A percentile compares a stretch with the other conserved stretches of the same genome.
phyloP scores from a whole-genome alignment of 345 rosid species.

The Populus ilicifolia region DNA sequence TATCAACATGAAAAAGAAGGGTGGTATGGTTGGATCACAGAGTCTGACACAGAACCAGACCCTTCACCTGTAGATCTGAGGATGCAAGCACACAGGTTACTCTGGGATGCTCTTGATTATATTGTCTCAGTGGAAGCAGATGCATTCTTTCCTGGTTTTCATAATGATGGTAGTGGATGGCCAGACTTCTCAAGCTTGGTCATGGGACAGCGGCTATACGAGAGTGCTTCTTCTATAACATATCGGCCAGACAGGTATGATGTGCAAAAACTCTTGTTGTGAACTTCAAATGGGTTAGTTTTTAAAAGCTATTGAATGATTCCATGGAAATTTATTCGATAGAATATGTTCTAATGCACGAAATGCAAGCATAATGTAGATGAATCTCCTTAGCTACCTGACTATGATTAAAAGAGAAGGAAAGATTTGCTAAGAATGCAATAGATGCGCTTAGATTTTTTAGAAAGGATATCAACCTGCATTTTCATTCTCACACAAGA shows the following conservation, averaged over 20 bases:
- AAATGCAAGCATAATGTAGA: not conserved
- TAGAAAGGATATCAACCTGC: not conserved
- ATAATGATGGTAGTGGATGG: slow-evolving; percentile 80
- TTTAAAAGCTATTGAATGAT: not conserved
- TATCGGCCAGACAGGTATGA: slow-evolving; percentile 85
- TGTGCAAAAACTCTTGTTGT: not conserved
- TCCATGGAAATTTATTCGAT: not conserved
- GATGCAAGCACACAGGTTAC: slow-evolving; percentile 78
- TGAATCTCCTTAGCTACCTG: not conserved
- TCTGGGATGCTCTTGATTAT: slow-evolving; percentile 98
- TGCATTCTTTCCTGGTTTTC: slow-evolving; percentile 84
- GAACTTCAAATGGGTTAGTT: not conserved
- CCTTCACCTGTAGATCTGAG: slow-evolving; percentile 76
- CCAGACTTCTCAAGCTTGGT: slow-evolving; percentile 95
- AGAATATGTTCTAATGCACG: not conserved
- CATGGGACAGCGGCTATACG: slow-evolving; percentile 94
- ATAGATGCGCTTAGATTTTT: not conserved
- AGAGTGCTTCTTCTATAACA: slow-evolving; percentile 79
- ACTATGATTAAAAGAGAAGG: not conserved
- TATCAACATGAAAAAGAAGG: slow-evolving; percentile 97
- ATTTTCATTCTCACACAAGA: not conserved
- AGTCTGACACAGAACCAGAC: slow-evolving; percentile 72
- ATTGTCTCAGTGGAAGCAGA: slow-evolving; percentile 85
- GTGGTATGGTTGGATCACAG: slow-evolving; percentile 95
- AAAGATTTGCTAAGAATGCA: not conserved